phyloP scores from a whole-genome alignment of 192 early-diverging fungal genomes.

The Coemansia aciculifera region DNA sequence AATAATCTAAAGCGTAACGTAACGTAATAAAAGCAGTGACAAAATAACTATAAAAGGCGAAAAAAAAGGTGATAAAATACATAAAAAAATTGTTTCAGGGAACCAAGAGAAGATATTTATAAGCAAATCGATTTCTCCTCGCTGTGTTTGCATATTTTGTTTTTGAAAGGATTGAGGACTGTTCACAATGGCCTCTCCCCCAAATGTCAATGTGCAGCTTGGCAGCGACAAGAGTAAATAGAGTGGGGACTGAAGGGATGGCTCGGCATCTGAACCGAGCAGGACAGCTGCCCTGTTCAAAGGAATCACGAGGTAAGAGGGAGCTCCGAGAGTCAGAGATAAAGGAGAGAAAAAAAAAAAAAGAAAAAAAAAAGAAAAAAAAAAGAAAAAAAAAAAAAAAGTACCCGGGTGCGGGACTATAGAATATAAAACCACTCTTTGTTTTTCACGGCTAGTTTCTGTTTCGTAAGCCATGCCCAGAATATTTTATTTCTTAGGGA shows the following conservation, averaged over 20 bases:
- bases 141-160: background rate
- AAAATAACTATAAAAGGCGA: background rate
- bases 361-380: too few species aligned
- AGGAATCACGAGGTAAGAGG: background rate
- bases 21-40: background rate
- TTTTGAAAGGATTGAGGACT: background rate
- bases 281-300: background rate
- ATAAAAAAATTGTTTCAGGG: background rate
- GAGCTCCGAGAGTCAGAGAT: background rate
- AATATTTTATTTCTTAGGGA: background rate
- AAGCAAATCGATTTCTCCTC: slow-evolving; percentile 1
- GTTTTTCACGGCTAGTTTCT: too few species aligned
- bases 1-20: background rate
- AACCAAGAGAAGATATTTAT: background rate
- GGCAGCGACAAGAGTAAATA: background rate
- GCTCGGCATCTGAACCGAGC: background rate
- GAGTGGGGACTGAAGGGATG: slow-evolving; percentile 1
- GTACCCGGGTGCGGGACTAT: background rate
- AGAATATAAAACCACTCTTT: too few species aligned
- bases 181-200: background rate
- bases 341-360: too few species aligned
- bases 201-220: background rate
- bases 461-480: background rate
- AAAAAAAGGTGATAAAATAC: background rate
- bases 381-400: too few species aligned